These are phyloP conservation scores for Eucalyptus polyanthemos DNA, from an alignment of 345 rosid genomes.

Conservation along the genomic window DNA sequence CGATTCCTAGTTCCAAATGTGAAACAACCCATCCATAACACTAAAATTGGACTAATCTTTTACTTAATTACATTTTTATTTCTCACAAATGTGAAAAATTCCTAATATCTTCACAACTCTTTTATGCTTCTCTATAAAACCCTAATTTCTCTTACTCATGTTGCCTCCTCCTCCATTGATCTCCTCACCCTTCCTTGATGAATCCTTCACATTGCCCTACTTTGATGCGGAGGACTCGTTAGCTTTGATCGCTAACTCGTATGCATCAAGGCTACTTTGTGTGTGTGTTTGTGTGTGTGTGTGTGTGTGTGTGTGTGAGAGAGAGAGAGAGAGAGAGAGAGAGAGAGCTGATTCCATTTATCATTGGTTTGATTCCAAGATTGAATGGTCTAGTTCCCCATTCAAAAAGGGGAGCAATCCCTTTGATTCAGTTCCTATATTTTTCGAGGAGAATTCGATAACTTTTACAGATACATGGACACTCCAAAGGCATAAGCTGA, in stretches of 20 bases:
- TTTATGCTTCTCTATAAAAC: background rate
- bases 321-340: no score
- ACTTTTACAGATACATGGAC: accelerated
- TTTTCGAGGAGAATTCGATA: accelerated
- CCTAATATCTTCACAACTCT: background rate
- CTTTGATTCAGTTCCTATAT: no score
- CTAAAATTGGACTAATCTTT: background rate
- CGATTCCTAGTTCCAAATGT: accelerated
- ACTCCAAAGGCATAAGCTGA: background rate
- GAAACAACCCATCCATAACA: background rate
- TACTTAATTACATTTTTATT: no score
- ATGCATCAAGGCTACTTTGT: accelerated
- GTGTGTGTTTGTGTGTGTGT: no score
- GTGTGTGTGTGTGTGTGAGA: no score
- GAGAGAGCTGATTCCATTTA: no score
- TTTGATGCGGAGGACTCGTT: accelerated
- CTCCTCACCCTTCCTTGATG: background rate
- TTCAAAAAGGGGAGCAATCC: accelerated
- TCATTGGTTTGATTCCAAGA: accelerated
- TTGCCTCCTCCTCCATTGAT: background rate
- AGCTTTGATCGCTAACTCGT: background rate
- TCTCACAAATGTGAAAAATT: no score
- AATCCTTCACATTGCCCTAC: background rate
- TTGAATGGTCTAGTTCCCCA: accelerated
- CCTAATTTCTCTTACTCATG: background rate